Percentiles rank a stretch among this genome's conserved stretches.
phyloP scores from a whole-genome alignment of 2,329 filamentous ascomycete genomes.

The Talaromyces islandicus region DNA sequence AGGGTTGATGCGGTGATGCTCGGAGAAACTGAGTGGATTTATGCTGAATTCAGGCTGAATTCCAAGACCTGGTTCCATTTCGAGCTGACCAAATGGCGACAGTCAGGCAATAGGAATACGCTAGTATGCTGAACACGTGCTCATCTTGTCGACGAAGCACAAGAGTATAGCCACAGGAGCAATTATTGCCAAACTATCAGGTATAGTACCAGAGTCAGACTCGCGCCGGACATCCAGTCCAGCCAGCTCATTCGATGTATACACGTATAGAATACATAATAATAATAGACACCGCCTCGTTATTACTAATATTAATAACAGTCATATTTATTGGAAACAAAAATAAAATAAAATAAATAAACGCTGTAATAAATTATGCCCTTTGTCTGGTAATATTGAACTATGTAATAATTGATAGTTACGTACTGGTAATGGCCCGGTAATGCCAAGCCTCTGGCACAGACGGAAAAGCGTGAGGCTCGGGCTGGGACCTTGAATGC shows the following conservation, averaged over 20 bases:
- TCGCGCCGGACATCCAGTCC: neutral
- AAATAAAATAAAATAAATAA: no score
- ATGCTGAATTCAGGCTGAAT: no score
- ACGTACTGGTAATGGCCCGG: neutral
- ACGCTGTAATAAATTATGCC: no score
- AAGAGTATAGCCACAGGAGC: neutral
- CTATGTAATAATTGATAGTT: no score
- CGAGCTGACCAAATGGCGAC: neutral
- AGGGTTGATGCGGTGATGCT: constrained; percentile 49
- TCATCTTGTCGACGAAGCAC: neutral
- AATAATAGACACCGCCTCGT: neutral
- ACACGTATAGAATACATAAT: neutral
- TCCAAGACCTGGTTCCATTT: no score
- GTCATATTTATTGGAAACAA: no score
- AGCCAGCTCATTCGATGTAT: neutral
- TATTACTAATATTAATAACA: no score
- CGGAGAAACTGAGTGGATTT: neutral
- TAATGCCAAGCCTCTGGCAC: neutral
- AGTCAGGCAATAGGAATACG: neutral
- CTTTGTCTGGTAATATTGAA: no score
- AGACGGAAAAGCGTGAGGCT: neutral
- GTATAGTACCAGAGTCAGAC: neutral
- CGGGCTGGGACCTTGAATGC: neutral
- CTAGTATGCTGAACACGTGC: neutral
- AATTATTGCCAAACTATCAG: neutral